Evolutionary conservation across 352 stramenopile species (phyloP), one percentile per base, ranked within the genome.

Genomic region (Saprolegnia diclina): DNA sequence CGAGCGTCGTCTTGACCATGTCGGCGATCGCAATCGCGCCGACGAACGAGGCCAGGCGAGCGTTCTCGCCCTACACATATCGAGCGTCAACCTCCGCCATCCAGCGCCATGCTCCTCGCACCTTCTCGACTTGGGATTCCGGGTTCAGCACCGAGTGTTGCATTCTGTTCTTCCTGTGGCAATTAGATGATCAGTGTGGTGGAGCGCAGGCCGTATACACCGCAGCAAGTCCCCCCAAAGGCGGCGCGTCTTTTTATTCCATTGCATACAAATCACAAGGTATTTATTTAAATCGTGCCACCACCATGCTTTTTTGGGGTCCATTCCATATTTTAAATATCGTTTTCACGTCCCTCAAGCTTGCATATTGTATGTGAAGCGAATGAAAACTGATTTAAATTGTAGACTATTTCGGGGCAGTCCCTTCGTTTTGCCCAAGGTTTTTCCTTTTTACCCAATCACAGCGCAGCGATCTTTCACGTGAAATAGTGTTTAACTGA

Each of bases 1-100:
- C 97, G 13, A 99, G 82, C 38, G 97, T 99, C 21, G 97, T 99
- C 82, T 99, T 99, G 32, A 99, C 97, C 73, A 99, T 92, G 80
- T 99, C 97, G 35, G 96, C 94, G 79, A 99, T 99, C 59, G 97
- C 96, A 76, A 99, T 99, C 48, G 97, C 97, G 65, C 97, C 97
- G 37, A 99, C 94, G 76, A 99, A 99, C 37, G 96, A 99, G 50
- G 92, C 96, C 78, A 99, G 89, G 71, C 97, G 95, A 65, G 97
- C 97, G 86, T 99, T 99, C 82, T 99, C 96, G 69, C 97, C 97
- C 94, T 98, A 32, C 52, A 24, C 22, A 46, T 63, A 38, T 19
- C 21, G 18, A 32, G 19, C 26, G 2, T 44, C 19, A 46, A 46
- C 55, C 32, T 16, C 21, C 55, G 21, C 16, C 52, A 59, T 19